Conservation (phyloP, 805 yeast species). For the Pichia cephalocereana region DNA sequence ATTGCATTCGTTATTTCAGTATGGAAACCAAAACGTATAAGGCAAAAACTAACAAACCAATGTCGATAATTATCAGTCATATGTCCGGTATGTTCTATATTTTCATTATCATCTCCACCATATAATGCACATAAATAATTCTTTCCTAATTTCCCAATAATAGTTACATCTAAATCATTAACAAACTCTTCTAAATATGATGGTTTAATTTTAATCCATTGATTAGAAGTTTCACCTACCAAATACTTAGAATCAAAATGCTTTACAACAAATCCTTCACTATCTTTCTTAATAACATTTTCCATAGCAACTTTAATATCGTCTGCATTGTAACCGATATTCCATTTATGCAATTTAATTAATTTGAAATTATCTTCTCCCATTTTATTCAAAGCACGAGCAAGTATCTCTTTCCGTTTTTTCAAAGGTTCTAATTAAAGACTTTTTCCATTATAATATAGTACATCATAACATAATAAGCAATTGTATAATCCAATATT, state of each 20-base stretch:
- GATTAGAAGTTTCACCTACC: conserved; percentile 47
- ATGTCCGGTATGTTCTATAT: not conserved
- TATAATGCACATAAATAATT: conserved; percentile 4
- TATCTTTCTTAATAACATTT: conserved; percentile 47
- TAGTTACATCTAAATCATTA: conserved; percentile 69
- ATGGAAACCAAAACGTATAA: conserved; percentile 79
- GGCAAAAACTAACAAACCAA: conserved; percentile 57
- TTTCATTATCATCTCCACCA: conserved; percentile 1
- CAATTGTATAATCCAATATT: conserved; percentile 36
- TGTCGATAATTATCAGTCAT: conserved; percentile 4
- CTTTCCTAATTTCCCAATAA: conserved; percentile 53
- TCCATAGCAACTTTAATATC: conserved; percentile 51
- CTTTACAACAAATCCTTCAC: conserved; percentile 82
- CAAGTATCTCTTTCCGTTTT: conserved; percentile 46
- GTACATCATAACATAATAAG: conserved; percentile 61
- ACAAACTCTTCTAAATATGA: conserved; percentile 83
- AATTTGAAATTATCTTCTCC: conserved; percentile 42
- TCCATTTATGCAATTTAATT: conserved; percentile 31
- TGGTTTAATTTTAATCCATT: conserved; percentile 89
- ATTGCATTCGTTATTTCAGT: conserved; percentile 35
- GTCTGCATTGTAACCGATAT: conserved; percentile 24
- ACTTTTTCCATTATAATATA: conserved; percentile 59
- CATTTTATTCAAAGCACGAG: conserved; percentile 33
- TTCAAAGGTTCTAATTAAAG: conserved; percentile 45
- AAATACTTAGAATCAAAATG: conserved; percentile 47